These are phyloP conservation scores for Ampelomyces quisqualis DNA, from an alignment of 2,329 filamentous ascomycete genomes.

Conservation along the genomic window DNA sequence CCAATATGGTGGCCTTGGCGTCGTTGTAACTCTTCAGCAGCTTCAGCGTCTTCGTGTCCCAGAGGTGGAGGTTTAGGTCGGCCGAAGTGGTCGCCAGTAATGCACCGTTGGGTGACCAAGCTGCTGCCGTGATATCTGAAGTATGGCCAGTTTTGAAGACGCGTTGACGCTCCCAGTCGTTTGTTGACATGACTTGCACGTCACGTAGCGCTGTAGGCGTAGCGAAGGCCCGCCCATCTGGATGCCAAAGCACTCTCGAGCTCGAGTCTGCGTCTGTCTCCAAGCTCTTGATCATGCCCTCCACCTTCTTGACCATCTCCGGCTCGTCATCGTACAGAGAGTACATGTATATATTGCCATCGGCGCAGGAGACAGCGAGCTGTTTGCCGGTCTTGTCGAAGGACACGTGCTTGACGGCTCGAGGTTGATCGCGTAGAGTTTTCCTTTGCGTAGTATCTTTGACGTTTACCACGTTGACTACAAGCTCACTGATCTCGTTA, in stretches of 20 bases:
- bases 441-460: constrained; percentile 74
- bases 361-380: constrained; percentile 79
- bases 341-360: constrained; percentile 89
- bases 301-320: constrained; percentile 77
- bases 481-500: constrained; percentile 64
- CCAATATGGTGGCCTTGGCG: constrained; percentile 69
- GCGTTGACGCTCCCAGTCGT: constrained; percentile 85
- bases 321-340: constrained; percentile 76
- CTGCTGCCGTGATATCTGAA: constrained; percentile 79
- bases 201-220: constrained; percentile 73
- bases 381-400: constrained; percentile 80
- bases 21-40: constrained; percentile 77
- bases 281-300: constrained; percentile 77
- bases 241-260: constrained; percentile 82
- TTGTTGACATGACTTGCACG: constrained; percentile 84
- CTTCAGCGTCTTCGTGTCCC: constrained; percentile 87
- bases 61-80: constrained; percentile 68
- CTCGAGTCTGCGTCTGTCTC: constrained; percentile 77
- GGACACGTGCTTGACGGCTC: constrained; percentile 85
- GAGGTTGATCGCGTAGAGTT: constrained; percentile 78
- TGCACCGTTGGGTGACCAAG: constrained; percentile 94
- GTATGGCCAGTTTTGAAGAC: constrained; percentile 77
- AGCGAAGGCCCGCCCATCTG: constrained; percentile 88
- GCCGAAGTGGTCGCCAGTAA: constrained; percentile 68
- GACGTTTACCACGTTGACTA: constrained; percentile 83